Percentiles rank a stretch among this genome's conserved stretches.
Evolutionary conservation across 176 grass and related monocot species (phyloP).

Genomic region (Rhynchospora tenuis): DNA sequence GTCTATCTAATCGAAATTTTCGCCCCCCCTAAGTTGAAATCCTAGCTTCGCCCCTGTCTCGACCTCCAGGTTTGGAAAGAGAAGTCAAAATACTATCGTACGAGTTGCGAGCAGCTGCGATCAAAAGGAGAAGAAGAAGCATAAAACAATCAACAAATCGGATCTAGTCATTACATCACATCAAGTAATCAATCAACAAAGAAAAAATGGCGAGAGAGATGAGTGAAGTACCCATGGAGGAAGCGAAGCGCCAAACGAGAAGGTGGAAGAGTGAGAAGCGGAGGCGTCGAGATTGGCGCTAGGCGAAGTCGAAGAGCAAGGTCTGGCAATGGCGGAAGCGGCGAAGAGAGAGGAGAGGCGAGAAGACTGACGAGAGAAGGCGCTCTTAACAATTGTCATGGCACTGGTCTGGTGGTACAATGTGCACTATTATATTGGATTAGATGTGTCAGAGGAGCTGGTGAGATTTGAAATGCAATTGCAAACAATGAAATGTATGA

Average conservation of each 20-base stretch:
- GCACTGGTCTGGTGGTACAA: neutral
- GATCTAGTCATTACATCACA: neutral
- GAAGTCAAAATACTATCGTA: constrained; percentile 74
- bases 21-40: no score
- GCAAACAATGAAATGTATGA: neutral
- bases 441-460: neutral
- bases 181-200: neutral
- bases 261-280: constrained; percentile 24
- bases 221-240: constrained; percentile 50
- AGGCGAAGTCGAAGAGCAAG: constrained; percentile 43
- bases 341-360: constrained; percentile 26
- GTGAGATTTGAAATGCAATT: neutral
- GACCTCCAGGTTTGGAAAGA: constrained; percentile 68
- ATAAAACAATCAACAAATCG: neutral
- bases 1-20: no score
- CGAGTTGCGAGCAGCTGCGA: constrained; percentile 61
- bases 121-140: neutral
- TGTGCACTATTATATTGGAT: neutral
- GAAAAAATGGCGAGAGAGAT: neutral
- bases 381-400: constrained; percentile 19
- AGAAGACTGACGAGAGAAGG: neutral
- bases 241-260: constrained; percentile 49
- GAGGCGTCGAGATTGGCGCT: constrained; percentile 31
- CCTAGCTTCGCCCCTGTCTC: no score
- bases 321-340: constrained; percentile 46